Evolutionary conservation across 2,329 filamentous ascomycete genomes (phyloP).

Genomic region (Paracorniculantispora psalliotae): DNA sequence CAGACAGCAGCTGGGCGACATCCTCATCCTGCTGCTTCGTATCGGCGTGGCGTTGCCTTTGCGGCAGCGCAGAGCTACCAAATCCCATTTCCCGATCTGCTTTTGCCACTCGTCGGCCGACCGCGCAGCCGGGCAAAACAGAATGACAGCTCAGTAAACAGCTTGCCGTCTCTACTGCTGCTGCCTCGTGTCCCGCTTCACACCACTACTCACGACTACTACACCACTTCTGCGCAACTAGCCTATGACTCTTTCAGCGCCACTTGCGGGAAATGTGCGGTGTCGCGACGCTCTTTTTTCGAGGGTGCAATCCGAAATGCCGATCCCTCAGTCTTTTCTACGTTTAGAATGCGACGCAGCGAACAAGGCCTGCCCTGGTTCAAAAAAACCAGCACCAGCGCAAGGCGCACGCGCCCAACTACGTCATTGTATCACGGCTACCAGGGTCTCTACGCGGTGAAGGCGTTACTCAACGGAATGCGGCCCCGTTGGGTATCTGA

Average conservation of each 20-base stretch:
- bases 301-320: background rate
- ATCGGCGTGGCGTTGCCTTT: no score
- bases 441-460: background rate
- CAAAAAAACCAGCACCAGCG: background rate
- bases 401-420: background rate
- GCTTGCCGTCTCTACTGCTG: background rate
- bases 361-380: background rate
- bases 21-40: no score
- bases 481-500: background rate
- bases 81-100: background rate
- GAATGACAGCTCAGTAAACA: background rate
- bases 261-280: background rate
- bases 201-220: no score
- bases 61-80: no score
- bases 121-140: background rate
- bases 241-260: constrained; percentile 4
- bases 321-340: background rate
- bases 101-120: background rate
- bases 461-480: background rate
- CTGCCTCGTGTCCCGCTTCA: no score
- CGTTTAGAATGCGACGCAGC: background rate
- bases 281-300: background rate
- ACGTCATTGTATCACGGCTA: background rate
- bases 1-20: no score
- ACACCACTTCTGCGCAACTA: background rate